Evolutionary conservation across 768 basidiomycete genomes (phyloP).

Genomic region (Termitomyces sp.): DNA sequence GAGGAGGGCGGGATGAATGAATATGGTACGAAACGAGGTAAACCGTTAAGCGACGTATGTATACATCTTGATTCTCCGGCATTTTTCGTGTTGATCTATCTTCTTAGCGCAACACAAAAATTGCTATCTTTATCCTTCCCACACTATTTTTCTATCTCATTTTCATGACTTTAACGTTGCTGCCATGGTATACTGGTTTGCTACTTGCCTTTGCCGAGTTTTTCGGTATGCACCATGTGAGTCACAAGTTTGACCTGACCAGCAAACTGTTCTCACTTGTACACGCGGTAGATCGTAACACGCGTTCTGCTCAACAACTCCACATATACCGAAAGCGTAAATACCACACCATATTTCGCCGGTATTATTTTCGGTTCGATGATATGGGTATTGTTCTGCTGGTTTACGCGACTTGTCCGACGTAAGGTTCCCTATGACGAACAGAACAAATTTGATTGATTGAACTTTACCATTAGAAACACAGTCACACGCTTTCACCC

Average conservation of each 20-base stretch:
- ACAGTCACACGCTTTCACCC: constrained; percentile 66
- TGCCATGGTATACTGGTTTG: constrained; percentile 88
- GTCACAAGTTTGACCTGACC: constrained; percentile 25
- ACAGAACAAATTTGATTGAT: not conserved
- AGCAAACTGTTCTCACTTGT: constrained; percentile 6
- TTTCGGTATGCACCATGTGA: constrained; percentile 90
- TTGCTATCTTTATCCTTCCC: constrained; percentile 75
- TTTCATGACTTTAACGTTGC: constrained; percentile 74
- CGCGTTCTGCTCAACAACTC: constrained; percentile 80
- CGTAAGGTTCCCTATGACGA: constrained; percentile 46
- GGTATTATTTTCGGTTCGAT: constrained; percentile 85
- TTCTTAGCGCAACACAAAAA: constrained; percentile 69
- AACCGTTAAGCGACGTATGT: constrained; percentile 65
- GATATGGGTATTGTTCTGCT: constrained; percentile 81
- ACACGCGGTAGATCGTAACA: constrained; percentile 58
- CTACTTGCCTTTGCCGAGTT: constrained; percentile 82
- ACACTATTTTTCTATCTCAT: constrained; percentile 76
- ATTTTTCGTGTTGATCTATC: not conserved
- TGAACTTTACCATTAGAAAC: constrained; percentile 46
- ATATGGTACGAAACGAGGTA: constrained; percentile 59
- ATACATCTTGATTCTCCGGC: not conserved
- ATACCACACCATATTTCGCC: constrained; percentile 87
- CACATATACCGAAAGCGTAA: constrained; percentile 78
- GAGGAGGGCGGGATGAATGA: constrained; percentile 84
- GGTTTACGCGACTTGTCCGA: constrained; percentile 71